These are phyloP conservation scores for Lantana camara DNA, from an alignment of 257 asterid species.

Conservation along the genomic window DNA sequence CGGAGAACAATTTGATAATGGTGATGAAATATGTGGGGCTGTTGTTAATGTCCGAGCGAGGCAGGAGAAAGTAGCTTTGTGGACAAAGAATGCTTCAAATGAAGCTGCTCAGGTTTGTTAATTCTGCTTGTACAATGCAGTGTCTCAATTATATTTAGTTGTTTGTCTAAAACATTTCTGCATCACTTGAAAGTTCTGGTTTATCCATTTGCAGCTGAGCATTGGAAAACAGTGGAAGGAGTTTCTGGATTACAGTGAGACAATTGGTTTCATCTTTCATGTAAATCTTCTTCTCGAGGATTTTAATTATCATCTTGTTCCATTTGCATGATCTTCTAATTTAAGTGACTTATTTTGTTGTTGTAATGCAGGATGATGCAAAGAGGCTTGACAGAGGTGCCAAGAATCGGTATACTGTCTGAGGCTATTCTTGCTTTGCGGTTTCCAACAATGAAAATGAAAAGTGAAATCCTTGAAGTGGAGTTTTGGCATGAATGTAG, in stretches of 20 bases:
- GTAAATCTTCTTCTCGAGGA: conserved; percentile 31
- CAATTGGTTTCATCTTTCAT: conserved; percentile 75
- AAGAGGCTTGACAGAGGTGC: conserved; percentile 54
- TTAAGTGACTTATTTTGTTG: too few species aligned
- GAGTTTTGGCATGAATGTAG: conserved; percentile 10
- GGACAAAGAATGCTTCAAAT: conserved; percentile 96
- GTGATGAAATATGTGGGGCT: conserved; percentile 98
- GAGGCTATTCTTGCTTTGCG: background rate
- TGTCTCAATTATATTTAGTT: conserved; percentile 3
- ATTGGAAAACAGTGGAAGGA: conserved; percentile 95
- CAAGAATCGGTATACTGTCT: conserved; percentile 62
- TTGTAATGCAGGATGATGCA: conserved; percentile 63
- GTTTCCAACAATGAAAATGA: background rate
- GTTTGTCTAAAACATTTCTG: background rate
- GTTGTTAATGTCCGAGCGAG: conserved; percentile 74
- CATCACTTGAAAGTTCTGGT: conserved; percentile 8
- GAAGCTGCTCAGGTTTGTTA: conserved; percentile 91
- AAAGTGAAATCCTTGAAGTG: background rate
- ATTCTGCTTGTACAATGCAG: too few species aligned
- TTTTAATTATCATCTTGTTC: too few species aligned
- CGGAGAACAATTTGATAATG: conserved; percentile 91
- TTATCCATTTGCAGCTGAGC: conserved; percentile 70
- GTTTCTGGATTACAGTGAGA: conserved; percentile 70
- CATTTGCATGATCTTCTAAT: too few species aligned
- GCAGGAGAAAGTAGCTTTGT: conserved; percentile 77